phyloP scores from a whole-genome alignment of 2,329 filamentous ascomycete species.

The Sporothrix pseudoabietina region DNA sequence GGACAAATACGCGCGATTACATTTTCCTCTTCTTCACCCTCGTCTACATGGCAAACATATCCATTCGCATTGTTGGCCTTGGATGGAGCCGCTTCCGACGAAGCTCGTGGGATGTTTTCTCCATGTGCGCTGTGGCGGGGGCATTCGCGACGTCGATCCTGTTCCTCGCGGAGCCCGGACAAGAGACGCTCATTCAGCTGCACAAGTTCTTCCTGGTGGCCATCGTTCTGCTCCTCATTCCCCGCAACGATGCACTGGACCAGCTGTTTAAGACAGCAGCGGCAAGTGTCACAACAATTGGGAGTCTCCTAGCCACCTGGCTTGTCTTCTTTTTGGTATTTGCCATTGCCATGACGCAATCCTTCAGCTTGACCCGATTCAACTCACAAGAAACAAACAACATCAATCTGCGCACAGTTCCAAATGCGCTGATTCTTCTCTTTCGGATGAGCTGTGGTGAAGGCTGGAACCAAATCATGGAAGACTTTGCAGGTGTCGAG shows the following conservation, averaged over 20 bases:
- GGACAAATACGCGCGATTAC: conserved; percentile 70
- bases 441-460: conserved; percentile 94
- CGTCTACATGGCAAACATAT: conserved; percentile 79
- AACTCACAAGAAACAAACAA: conserved; percentile 71
- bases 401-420: conserved; percentile 89
- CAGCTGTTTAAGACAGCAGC: conserved; percentile 98
- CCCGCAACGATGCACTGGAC: conserved; percentile 93
- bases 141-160: conserved; percentile 82
- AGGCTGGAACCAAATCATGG: conserved; percentile 96
- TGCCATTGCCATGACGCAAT: conserved; percentile 93
- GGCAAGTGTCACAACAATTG: conserved; percentile 85
- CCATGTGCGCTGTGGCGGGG: conserved; percentile 75
- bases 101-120: conserved; percentile 95
- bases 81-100: conserved; percentile 89
- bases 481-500: conserved; percentile 81
- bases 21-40: conserved; percentile 81
- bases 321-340: conserved; percentile 95
- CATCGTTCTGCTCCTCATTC: conserved; percentile 86
- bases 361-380: conserved; percentile 92
- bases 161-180: conserved; percentile 61
- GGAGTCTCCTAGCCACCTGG: conserved; percentile 93
- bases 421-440: conserved; percentile 88
- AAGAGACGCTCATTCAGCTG: conserved; percentile 71
- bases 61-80: conserved; percentile 81
- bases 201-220: conserved; percentile 95